Evolutionary conservation across 116 monocot species (phyloP).

Genomic region (Cymodocea nodosa): DNA sequence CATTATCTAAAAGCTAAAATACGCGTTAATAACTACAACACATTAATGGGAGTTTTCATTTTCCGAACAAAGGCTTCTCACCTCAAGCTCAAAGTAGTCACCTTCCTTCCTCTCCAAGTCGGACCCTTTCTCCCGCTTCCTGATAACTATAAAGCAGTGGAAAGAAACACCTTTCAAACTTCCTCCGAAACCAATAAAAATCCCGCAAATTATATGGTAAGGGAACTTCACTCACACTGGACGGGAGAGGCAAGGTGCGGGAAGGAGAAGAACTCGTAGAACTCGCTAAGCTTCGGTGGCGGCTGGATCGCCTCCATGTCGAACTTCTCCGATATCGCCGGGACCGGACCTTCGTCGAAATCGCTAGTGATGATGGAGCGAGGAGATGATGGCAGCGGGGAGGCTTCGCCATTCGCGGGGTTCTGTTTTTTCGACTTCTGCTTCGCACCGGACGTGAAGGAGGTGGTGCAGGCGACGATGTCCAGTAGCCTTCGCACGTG

Average conservation of each 20-base stretch:
- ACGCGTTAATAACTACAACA: no score
- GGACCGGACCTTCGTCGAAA: conserved; percentile 15
- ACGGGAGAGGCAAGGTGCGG: conserved; percentile 75
- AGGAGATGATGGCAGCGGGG: no score
- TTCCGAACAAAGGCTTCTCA: background rate
- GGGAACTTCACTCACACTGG: conserved; percentile 41
- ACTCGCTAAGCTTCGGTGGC: conserved; percentile 56
- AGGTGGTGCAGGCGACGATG: conserved; percentile 62
- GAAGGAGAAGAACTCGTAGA: conserved; percentile 98
- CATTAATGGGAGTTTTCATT: no score
- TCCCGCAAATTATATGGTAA: background rate
- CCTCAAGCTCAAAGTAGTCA: conserved; percentile 20
- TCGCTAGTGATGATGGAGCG: background rate
- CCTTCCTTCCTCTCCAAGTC: conserved; percentile 15
- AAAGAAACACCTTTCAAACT: background rate
- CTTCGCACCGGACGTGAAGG: conserved; percentile 25
- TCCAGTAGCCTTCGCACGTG: conserved; percentile 90
- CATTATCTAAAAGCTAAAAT: no score
- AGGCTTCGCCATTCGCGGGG: conserved; percentile 14
- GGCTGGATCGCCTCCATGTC: conserved; percentile 95
- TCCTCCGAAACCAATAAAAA: background rate
- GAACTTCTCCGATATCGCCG: conserved; percentile 70
- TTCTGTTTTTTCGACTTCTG: conserved; percentile 5
- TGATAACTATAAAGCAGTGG: conserved; percentile 9
- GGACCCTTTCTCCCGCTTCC: conserved; percentile 7